Conservation (phyloP, 768 basidiomycete genomes). For the Leucogyrophana mollusca region DNA sequence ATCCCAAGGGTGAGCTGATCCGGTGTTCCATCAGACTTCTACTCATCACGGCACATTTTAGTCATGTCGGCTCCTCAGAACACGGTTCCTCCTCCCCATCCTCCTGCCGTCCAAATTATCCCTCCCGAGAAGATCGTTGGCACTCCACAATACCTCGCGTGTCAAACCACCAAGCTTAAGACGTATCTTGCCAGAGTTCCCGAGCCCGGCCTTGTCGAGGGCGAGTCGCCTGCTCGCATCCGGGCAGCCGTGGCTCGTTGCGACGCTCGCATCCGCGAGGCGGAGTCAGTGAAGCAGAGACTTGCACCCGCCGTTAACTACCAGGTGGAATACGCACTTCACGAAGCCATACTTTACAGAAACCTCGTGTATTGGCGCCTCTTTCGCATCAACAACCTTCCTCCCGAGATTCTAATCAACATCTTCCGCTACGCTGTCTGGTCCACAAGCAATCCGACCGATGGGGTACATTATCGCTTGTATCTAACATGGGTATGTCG, state of each 20-base stretch:
- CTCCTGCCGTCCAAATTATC: no score
- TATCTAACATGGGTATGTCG: constrained; percentile 59
- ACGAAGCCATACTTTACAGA: constrained; percentile 2
- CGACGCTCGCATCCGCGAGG: no score
- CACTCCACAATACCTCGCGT: no score
- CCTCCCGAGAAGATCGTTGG: no score
- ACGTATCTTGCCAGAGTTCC: constrained; percentile 11
- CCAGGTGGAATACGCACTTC: constrained; percentile 5
- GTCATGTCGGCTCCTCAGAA: no score
- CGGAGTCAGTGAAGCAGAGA: background rate
- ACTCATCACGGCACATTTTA: no score
- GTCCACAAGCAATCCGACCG: constrained; percentile 39
- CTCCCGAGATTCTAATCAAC: constrained; percentile 61
- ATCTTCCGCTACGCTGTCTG: constrained; percentile 63
- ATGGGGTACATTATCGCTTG: constrained; percentile 41
- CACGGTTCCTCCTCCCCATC: no score
- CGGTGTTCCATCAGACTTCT: no score
- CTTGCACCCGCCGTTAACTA: constrained; percentile 17
- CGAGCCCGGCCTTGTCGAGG: constrained; percentile 13
- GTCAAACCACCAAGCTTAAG: background rate
- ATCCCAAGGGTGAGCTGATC: no score
- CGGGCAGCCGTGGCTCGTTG: constrained; percentile 10
- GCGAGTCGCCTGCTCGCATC: background rate
- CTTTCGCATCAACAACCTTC: constrained; percentile 63
- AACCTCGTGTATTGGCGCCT: constrained; percentile 34